Conservation (phyloP, 805 yeast genomes). For the Pichia sporocuriosa region DNA sequence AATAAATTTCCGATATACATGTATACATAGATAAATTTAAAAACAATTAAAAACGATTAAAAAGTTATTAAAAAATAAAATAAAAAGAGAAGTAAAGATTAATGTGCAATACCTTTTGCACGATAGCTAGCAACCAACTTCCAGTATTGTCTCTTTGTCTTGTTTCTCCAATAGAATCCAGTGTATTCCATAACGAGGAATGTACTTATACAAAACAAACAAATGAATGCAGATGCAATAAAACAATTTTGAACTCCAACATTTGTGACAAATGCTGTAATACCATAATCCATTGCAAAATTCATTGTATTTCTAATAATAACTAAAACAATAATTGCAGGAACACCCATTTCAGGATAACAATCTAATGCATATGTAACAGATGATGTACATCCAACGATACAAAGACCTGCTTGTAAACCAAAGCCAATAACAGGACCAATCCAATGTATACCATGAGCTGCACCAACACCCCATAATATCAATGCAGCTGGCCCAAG, state of each 20-base stretch:
- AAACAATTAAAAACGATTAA: neutral
- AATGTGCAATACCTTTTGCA: conserved; percentile 14
- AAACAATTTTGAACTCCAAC: conserved; percentile 51
- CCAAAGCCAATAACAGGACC: conserved; percentile 51
- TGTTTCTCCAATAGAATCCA: conserved; percentile 33
- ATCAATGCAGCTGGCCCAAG: conserved; percentile 50
- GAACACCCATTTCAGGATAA: conserved; percentile 47
- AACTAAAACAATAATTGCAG: conserved; percentile 49
- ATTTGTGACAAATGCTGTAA: conserved; percentile 50
- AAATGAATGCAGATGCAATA: conserved; percentile 48
- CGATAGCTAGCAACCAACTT: conserved; percentile 25
- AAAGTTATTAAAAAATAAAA: neutral
- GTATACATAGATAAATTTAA: neutral
- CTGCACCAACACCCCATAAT: conserved; percentile 61
- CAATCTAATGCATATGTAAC: conserved; percentile 51
- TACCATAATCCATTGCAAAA: conserved; percentile 54
- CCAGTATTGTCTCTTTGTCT: conserved; percentile 31
- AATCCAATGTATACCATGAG: conserved; percentile 48
- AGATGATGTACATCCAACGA: conserved; percentile 46
- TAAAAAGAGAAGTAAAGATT: neutral
- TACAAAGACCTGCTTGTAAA: conserved; percentile 45
- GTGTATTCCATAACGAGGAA: conserved; percentile 35
- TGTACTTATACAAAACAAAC: conserved; percentile 40
- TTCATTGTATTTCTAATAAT: conserved; percentile 52
- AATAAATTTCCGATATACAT: too few relatives aligned